These are phyloP conservation scores for Apodospora peruviana DNA, from an alignment of 495 filamentous ascomycete species.

Conservation along the genomic window DNA sequence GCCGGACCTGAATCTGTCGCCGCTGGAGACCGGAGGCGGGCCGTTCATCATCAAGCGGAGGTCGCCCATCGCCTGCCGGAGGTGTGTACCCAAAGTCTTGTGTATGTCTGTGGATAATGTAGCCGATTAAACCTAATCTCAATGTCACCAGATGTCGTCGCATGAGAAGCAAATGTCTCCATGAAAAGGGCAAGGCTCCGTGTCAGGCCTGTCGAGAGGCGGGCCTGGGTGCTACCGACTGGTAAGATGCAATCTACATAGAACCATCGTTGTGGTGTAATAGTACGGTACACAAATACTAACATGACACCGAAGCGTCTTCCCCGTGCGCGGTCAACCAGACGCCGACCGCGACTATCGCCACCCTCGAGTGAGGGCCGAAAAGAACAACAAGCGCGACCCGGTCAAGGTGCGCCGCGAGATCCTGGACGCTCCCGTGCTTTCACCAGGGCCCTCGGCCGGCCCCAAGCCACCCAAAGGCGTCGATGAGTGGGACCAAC, in stretches of 20 bases:
- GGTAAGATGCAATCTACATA: constrained; percentile 24
- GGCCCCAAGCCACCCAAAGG: constrained; percentile 9
- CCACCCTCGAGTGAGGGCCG: constrained; percentile 39
- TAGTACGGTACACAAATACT: constrained; percentile 1
- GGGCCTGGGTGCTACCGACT: constrained; percentile 35
- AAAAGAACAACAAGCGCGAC: constrained; percentile 34
- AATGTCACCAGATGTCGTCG: constrained; percentile 39
- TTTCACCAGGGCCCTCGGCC: constrained; percentile 16
- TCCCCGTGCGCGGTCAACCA: constrained; percentile 37
- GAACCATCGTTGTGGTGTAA: not conserved
- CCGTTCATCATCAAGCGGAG: constrained; percentile 32
- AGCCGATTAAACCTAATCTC: too few species aligned
- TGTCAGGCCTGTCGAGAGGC: constrained; percentile 39
- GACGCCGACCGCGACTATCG: constrained; percentile 42
- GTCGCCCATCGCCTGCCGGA: constrained; percentile 45
- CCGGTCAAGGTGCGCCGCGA: constrained; percentile 31
- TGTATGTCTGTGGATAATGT: too few species aligned
- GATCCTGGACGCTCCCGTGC: constrained; percentile 21
- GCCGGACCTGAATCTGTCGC: not conserved
- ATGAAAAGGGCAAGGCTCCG: constrained; percentile 37
- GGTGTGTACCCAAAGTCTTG: constrained; percentile 29
- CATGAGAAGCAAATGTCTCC: constrained; percentile 44
- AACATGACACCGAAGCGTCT: constrained; percentile 24
- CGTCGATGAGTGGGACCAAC: constrained; percentile 38
- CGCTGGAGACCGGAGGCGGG: not conserved